phyloP scores from a whole-genome alignment of 257 asterid genomes.

The Nicotiana benthamiana region DNA sequence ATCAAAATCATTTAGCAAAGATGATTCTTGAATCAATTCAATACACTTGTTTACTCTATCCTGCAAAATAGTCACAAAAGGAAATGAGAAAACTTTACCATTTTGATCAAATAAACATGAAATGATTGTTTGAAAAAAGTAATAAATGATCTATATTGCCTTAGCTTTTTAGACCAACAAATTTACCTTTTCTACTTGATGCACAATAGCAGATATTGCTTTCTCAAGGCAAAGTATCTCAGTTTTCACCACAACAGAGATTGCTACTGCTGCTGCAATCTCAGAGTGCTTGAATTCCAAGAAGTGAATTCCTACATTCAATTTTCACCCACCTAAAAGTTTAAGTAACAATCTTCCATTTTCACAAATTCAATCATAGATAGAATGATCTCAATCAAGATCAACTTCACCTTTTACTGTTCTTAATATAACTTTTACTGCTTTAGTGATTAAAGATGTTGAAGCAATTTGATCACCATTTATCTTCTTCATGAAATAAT shows the following conservation, averaged over 20 bases:
- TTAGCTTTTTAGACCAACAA: neutral
- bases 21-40: constrained; percentile 2
- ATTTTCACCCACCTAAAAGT: constrained; percentile 1
- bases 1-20: neutral
- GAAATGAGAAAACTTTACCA: neutral
- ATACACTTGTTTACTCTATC: constrained; percentile 9
- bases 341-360: neutral
- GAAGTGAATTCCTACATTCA: constrained; percentile 15
- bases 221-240: neutral
- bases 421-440: neutral
- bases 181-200: constrained; percentile 9
- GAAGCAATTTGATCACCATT: constrained; percentile 18
- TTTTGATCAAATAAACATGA: neutral
- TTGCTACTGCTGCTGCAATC: constrained; percentile 20
- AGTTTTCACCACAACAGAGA: constrained; percentile 2
- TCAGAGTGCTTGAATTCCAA: constrained; percentile 20
- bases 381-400: neutral
- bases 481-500: constrained; percentile 23
- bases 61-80: constrained; percentile 2
- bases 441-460: constrained; percentile 9
- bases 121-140: neutral
- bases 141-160: neutral
- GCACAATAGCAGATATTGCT: neutral
- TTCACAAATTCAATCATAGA: neutral
- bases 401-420: neutral